Evolutionary conservation across 202 grass and related monocot genomes (phyloP).

Genomic region (Hordeum pubiflorum): DNA sequence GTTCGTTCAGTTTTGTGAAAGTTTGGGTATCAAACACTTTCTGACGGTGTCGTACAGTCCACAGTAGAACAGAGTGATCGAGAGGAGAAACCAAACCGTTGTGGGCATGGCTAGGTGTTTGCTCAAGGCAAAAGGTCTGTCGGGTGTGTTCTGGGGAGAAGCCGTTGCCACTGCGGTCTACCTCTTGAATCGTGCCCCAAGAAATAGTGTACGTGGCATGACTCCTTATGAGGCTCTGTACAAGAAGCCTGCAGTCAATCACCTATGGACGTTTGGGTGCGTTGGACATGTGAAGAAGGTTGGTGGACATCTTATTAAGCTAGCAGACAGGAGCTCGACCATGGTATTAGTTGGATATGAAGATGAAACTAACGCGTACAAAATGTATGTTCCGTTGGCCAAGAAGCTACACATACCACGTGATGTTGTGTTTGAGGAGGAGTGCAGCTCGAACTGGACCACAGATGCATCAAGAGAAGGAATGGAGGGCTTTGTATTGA

Average conservation of each 20-base stretch:
- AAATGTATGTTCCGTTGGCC: background rate
- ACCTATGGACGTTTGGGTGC: no score
- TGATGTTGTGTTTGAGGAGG: background rate
- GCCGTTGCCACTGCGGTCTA: background rate
- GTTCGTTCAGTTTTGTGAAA: background rate
- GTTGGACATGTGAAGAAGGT: no score
- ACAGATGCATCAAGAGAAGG: background rate
- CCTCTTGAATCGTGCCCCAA: background rate
- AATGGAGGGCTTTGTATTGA: no score
- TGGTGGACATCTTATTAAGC: no score
- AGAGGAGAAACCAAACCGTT: background rate
- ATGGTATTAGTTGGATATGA: no score
- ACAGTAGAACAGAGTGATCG: background rate
- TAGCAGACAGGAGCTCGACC: accelerated
- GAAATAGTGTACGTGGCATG: background rate
- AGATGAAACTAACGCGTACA: background rate
- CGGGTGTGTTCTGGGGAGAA: background rate
- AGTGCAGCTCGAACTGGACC: background rate
- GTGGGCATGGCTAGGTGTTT: background rate
- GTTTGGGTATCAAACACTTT: background rate
- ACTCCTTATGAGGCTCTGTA: background rate
- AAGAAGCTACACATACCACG: background rate
- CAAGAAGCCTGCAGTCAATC: background rate
- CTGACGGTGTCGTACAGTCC: background rate
- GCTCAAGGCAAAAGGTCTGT: no score